Base-by-base conservation (phyloP, 495 filamentous ascomycete genomes). In the Peziza echinospora region DNA sequence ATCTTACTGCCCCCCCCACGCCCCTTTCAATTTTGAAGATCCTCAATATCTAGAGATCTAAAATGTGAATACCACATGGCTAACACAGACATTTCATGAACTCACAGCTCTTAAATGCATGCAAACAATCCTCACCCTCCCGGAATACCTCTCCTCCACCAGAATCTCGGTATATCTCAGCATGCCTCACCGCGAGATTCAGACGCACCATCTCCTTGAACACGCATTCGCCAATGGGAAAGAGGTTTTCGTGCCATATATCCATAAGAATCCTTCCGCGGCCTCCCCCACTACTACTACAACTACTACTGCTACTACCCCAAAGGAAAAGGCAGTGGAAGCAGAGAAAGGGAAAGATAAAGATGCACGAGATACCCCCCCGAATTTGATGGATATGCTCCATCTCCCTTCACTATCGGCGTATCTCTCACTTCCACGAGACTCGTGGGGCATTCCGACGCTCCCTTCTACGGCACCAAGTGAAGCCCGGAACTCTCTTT, bases 381-480 rank as follows among this genome's bases (percentile, higher is more conserved):
- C 16, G 37, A 2, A 43, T 44, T 24, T 30, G 17, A 96, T 97
- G 85, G 84, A 94, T 53, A 94, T 97, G 89, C 70, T 96, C 1
- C 73, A 76, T 44, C 66, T 97, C 48, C 63, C 66, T 43, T 78
- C 76, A 22, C 59, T 78, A 39, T 62, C 65, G 13, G 89, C 96
- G 57, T 94, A 81, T 61, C 73, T 80, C 51, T 68, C 71, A 7
- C 65, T 94, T 24, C 62, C 76, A 47, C 71, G 67, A 21, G 91
- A 97, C 58, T 71, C 65, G 50, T 97, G 89, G 89, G 89, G 85
- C 6, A 97, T 97, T 49, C 89, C 89, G 2, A 81, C 78, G 22
- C 70, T 89, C 46, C 66, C 71, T 46, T 56, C 69, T 50, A 65
- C 71, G 11, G 77, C 78, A 5, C 64, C 86, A 5, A 60, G 65